Conservation (phyloP, 2,329 filamentous ascomycete genomes). For the Exophiala sp. region DNA sequence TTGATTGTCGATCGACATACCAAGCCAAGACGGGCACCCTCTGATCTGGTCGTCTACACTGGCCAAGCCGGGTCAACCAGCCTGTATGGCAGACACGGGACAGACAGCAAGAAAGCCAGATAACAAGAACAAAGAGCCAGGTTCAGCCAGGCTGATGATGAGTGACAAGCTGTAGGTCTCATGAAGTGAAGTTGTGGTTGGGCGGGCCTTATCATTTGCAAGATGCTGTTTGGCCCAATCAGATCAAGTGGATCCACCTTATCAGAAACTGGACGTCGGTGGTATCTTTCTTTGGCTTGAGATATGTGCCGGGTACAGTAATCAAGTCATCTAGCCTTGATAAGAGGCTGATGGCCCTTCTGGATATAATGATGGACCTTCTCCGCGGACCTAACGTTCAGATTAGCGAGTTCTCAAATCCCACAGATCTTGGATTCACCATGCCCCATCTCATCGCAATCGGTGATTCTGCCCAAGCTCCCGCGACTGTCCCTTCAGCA, state of each 20-base stretch:
- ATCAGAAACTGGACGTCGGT: slow-evolving; percentile 6
- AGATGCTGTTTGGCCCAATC: slow-evolving; percentile 6
- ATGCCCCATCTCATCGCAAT: too few species aligned
- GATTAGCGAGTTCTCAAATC: slow-evolving; percentile 8
- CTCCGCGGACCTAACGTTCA: slow-evolving; percentile 13
- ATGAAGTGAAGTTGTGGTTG: slow-evolving; percentile 11
- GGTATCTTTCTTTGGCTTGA: background rate
- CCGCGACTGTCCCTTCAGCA: too few species aligned
- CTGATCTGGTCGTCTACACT: too few species aligned
- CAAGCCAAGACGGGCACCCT: too few species aligned
- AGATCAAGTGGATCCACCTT: slow-evolving; percentile 17
- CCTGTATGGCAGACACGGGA: too few species aligned
- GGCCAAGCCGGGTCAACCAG: too few species aligned
- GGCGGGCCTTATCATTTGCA: slow-evolving; percentile 17
- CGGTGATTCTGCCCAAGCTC: too few species aligned
- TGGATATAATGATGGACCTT: slow-evolving; percentile 6
- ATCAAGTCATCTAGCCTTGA: background rate
- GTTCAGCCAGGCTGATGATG: background rate
- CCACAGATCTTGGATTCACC: too few species aligned
- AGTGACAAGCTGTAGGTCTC: background rate
- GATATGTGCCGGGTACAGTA: background rate
- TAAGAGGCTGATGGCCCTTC: slow-evolving; percentile 4
- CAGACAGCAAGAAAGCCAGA: too few species aligned
- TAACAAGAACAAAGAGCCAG: background rate
- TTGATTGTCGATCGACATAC: too few species aligned